phyloP scores from a whole-genome alignment of 768 basidiomycete species.

The Roridomyces roridus region DNA sequence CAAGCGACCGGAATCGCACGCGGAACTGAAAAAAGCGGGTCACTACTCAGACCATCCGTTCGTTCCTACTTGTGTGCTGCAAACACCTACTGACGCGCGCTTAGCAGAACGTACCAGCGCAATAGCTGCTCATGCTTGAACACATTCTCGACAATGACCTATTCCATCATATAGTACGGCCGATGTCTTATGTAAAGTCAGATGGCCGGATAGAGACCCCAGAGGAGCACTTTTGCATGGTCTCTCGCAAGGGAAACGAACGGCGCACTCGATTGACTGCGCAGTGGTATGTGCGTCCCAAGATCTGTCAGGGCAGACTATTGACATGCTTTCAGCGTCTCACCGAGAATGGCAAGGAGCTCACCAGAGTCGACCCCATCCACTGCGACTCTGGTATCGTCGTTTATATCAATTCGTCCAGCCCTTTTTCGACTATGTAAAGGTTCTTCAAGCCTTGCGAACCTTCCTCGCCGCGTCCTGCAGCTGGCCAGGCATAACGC shows the following conservation, averaged over 20 bases:
- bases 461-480: neutral
- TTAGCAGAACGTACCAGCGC: conserved; percentile 60
- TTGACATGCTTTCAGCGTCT: conserved; percentile 64
- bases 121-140: conserved; percentile 77
- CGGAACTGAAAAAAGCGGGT: conserved; percentile 79
- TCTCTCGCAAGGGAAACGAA: conserved; percentile 39
- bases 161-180: conserved; percentile 87
- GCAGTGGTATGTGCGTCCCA: conserved; percentile 77
- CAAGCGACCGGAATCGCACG: conserved; percentile 86
- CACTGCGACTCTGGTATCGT: conserved; percentile 76
- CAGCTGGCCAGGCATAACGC: conserved; percentile 95
- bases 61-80: conserved; percentile 10
- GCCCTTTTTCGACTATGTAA: conserved; percentile 92
- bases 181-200: conserved; percentile 68
- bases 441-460: conserved; percentile 47
- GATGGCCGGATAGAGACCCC: conserved; percentile 88
- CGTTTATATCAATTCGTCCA: conserved; percentile 88
- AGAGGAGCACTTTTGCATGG: conserved; percentile 42
- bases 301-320: conserved; percentile 1
- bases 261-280: conserved; percentile 90
- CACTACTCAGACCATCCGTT: conserved; percentile 44
- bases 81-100: conserved; percentile 8
- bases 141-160: conserved; percentile 96
- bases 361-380: conserved; percentile 85
- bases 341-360: conserved; percentile 89